Percentiles rank a stretch among this genome's conserved stretches.
These are phyloP conservation scores for Melampsora larici-populina DNA, from an alignment of 1,284 basidiomycete species.

Conservation along the genomic window DNA sequence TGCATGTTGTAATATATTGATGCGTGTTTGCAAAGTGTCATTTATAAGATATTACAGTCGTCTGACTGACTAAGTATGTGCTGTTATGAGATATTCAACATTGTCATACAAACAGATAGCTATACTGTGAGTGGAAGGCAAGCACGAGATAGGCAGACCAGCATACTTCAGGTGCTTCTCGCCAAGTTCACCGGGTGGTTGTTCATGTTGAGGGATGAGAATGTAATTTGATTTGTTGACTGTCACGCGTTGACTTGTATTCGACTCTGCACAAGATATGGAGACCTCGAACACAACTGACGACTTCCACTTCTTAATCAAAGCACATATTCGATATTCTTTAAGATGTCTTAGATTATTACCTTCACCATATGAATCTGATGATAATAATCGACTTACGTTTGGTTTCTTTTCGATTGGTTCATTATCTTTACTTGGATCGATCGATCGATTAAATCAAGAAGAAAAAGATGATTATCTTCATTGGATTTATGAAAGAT, in stretches of 20 bases:
- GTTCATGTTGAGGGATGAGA: no score
- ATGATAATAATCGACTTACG: slow-evolving; percentile 62
- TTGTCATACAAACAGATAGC: no score
- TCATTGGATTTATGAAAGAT: slow-evolving; percentile 83
- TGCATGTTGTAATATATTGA: background rate
- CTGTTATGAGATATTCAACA: no score
- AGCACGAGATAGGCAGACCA: no score
- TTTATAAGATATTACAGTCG: background rate
- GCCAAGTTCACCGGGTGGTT: no score
- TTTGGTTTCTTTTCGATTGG: slow-evolving; percentile 80
- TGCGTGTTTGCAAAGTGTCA: background rate
- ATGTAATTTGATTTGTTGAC: no score
- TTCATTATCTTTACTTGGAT: slow-evolving; percentile 68
- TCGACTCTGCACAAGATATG: background rate
- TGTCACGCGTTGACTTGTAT: no score
- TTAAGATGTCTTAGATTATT: slow-evolving; percentile 34
- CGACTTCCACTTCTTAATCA: background rate
- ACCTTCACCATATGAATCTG: slow-evolving; percentile 37
- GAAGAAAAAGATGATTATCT: slow-evolving; percentile 65
- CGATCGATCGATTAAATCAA: slow-evolving; percentile 59
- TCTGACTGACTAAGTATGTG: no score
- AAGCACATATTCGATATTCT: slow-evolving; percentile 36
- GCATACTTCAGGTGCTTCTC: no score
- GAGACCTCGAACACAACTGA: background rate
- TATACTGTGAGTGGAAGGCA: no score